phyloP scores from a whole-genome alignment of 768 basidiomycete genomes.

The Suillus plorans region DNA sequence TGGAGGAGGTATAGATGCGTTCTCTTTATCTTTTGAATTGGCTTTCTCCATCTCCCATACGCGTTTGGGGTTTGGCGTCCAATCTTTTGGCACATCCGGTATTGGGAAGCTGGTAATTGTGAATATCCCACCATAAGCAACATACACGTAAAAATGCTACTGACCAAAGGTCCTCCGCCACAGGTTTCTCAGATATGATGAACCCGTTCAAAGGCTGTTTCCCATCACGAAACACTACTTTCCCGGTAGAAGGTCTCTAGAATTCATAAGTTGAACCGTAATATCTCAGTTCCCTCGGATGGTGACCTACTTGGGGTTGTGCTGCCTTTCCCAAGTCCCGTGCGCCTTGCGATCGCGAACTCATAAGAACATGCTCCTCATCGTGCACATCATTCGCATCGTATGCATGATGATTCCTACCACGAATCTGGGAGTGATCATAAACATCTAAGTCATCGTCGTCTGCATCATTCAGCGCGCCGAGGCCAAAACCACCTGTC shows the following conservation, averaged over 20 bases:
- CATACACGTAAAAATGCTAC: constrained; percentile 16
- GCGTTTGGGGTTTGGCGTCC: constrained; percentile 81
- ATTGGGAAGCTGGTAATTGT: constrained; percentile 66
- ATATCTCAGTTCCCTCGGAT: background rate
- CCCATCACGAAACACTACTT: constrained; percentile 69
- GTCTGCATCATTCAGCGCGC: constrained; percentile 90
- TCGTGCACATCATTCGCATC: constrained; percentile 65
- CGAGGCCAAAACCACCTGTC: constrained; percentile 83
- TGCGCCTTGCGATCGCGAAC: constrained; percentile 23
- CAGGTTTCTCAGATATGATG: constrained; percentile 60
- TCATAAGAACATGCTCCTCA: constrained; percentile 52
- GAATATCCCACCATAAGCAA: constrained; percentile 1
- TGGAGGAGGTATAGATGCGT: constrained; percentile 25
- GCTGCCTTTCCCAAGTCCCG: background rate
- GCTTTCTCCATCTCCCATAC: constrained; percentile 61
- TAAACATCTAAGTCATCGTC: constrained; percentile 91
- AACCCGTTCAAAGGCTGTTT: constrained; percentile 75
- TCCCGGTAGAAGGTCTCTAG: constrained; percentile 16
- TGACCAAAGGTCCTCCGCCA: constrained; percentile 70
- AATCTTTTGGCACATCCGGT: constrained; percentile 78
- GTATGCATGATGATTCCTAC: constrained; percentile 58
- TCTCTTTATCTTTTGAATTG: constrained; percentile 44
- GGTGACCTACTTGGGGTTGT: constrained; percentile 9
- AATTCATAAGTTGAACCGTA: constrained; percentile 19
- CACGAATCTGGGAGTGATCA: constrained; percentile 42